Evolutionary conservation across 306 rosid genomes (phyloP).

Genomic region (Argentina anserina): DNA sequence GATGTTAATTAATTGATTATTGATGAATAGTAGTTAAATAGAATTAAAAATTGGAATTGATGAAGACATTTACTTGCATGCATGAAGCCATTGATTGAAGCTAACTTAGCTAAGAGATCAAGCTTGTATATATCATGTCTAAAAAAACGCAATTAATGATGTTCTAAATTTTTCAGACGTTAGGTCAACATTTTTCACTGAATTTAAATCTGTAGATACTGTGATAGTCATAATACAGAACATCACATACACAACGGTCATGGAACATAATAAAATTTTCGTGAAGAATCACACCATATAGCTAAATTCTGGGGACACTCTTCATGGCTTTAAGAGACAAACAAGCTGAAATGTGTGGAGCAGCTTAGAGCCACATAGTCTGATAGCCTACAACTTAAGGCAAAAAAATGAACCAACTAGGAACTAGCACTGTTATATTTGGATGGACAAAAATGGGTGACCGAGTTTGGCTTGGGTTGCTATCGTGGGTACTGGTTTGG

Average conservation of each 20-base stretch:
- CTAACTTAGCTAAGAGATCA: too few relatives aligned
- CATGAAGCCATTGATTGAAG: too few relatives aligned
- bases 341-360: constrained; percentile 6
- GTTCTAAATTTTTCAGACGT: neutral
- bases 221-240: too few relatives aligned
- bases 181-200: neutral
- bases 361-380: neutral
- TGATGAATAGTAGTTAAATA: too few relatives aligned
- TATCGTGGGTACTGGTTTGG: neutral
- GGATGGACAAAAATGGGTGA: neutral
- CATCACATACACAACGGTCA: neutral
- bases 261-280: neutral
- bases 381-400: neutral
- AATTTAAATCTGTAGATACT: too few relatives aligned
- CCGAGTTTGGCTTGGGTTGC: neutral
- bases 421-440: neutral
- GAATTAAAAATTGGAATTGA: too few relatives aligned
- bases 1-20: too few relatives aligned
- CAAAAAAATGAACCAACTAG: neutral
- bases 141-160: neutral
- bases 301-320: neutral
- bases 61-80: too few relatives aligned
- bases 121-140: neutral
- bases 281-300: neutral
- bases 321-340: constrained; percentile 2